Evolutionary conservation across 1,139 yeast genomes (phyloP), one percentile per base, ranked within the genome.

Genomic region (Lodderomyces theae): DNA sequence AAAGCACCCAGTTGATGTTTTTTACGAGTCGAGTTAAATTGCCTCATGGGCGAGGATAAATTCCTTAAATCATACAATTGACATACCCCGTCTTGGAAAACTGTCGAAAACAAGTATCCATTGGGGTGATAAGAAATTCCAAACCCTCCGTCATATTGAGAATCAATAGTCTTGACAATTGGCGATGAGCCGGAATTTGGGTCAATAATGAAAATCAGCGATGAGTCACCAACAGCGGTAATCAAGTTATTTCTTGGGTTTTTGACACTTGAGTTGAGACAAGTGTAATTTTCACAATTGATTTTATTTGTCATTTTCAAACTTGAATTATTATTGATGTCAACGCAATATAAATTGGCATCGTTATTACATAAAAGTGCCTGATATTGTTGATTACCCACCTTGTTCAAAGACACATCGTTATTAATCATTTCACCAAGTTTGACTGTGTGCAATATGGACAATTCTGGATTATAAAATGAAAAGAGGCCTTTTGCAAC

Each of bases 41-140:
- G 74, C 40, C 73, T 72, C 16, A 84, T 46, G 1, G 87, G 86
- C 1, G 57, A 45, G 4, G 50, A 43, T 41, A 79, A 56, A 46
- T 82, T 82, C 49, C 97, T 67, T 16, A 86, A 60, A 59, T 89
- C 97, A 58, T 82, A 89, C 16, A 89, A 63, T 47, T 82, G 66
- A 47, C 94, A 83, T 25, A 79, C 66, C 6, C 97, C 97, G 56
- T 86, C 89, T 61, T 89, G 96, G 58, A 87, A 88, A 18, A 90
- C 82, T 0, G 87, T 79, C 2, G 95, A 82, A 60, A 89, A 85
- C 51, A 81, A 72, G 44, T 74, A 53, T 15, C 92, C 95, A 39
- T 84, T 79, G 15, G 83, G 74, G 48, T 84, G 82, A 62, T 82
- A 88, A n/a, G 85, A 77, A 1, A 87, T 79, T 2, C 95, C 88